Evolutionary conservation across 495 filamentous ascomycete species (phyloP).

Genomic region (Penicilliopsis zonata): DNA sequence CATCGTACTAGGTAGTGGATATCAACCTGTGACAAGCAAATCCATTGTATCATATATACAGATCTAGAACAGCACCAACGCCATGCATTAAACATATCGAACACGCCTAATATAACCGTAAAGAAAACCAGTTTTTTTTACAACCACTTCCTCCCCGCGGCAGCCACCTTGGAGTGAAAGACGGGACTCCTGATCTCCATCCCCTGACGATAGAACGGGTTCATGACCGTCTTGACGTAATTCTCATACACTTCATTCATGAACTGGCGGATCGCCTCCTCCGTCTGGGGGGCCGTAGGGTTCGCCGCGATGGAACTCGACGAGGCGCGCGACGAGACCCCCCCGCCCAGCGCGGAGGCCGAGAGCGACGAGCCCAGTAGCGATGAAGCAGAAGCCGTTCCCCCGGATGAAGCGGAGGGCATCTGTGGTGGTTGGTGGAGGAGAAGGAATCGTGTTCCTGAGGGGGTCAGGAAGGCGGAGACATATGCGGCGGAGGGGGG

Average conservation of each 20-base stretch:
- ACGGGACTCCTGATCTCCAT: conserved; percentile 75
- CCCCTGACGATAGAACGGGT: conserved; percentile 77
- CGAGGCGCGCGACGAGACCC: conserved; percentile 35
- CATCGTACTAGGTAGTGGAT: too few species aligned
- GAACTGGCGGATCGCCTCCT: conserved; percentile 89
- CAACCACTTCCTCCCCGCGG: conserved; percentile 88
- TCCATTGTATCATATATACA: too few species aligned
- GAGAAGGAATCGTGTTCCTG: conserved; percentile 67
- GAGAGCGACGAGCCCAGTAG: conserved; percentile 16
- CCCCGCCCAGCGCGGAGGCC: conserved; percentile 12
- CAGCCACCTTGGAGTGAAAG: conserved; percentile 67
- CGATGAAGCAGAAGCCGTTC: conserved; percentile 15
- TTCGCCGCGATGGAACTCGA: conserved; percentile 62
- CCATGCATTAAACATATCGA: too few species aligned
- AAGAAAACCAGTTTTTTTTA: conserved; percentile 21
- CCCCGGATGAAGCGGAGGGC: conserved; percentile 19
- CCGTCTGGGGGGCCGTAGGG: conserved; percentile 73
- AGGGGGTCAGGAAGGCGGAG: conserved; percentile 75
- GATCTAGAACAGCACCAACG: too few species aligned
- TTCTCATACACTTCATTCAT: conserved; percentile 88
- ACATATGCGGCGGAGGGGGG: conserved; percentile 68
- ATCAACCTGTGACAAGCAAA: too few species aligned
- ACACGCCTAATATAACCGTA: conserved; percentile 2
- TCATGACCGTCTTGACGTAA: conserved; percentile 97
- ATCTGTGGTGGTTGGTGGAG: conserved; percentile 61